phyloP scores from a whole-genome alignment of 2,329 filamentous ascomycete genomes.

The Monilinia aucupariae region DNA sequence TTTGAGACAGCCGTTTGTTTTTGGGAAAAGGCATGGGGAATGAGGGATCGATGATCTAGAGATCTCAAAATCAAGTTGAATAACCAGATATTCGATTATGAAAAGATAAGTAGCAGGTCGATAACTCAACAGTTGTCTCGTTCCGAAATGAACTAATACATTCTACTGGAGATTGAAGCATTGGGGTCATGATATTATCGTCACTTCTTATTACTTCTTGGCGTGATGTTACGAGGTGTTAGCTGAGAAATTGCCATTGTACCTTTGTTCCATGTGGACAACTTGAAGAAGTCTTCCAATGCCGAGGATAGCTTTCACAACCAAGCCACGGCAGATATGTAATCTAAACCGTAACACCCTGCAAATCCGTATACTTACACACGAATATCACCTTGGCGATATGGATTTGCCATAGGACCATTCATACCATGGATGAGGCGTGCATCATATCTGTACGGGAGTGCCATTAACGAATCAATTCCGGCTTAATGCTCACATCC shows the following conservation, averaged over 20 bases:
- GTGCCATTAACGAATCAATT: not conserved
- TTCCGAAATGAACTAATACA: not conserved
- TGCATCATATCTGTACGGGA: not conserved
- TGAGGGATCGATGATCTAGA: not conserved
- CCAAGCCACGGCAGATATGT: not conserved
- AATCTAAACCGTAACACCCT: not conserved
- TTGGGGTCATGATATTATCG: not conserved
- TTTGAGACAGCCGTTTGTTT: not conserved
- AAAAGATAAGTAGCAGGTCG: not conserved
- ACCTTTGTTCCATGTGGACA: not conserved
- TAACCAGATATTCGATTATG: not conserved
- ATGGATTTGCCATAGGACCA: not conserved
- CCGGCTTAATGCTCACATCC: too few species aligned
- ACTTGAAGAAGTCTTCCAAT: not conserved
- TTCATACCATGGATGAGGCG: not conserved
- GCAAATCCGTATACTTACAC: not conserved
- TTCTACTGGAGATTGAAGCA: not conserved
- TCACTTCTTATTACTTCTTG: not conserved
- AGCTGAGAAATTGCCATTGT: not conserved
- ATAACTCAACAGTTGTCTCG: not conserved
- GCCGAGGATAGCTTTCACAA: not conserved
- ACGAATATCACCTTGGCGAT: not conserved
- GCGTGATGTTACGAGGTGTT: not conserved
- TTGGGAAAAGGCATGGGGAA: too few species aligned
- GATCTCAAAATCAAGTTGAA: not conserved